phyloP scores from a whole-genome alignment of 192 early-diverging fungal genomes.

The Coemansia sp. region DNA sequence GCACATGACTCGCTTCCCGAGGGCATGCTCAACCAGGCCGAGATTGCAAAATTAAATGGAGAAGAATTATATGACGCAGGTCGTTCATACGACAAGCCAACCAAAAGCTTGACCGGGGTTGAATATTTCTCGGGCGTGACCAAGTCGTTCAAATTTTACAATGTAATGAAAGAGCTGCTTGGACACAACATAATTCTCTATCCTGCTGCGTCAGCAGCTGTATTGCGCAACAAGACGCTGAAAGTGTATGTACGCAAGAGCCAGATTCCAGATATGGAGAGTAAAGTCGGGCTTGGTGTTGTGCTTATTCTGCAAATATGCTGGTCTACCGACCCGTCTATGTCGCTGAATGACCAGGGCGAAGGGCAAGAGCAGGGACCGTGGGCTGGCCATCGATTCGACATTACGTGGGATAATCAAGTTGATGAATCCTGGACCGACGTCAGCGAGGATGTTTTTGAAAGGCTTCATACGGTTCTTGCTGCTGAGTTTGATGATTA shows the following conservation, averaged over 20 bases:
- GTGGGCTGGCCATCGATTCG: not conserved
- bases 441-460: not conserved
- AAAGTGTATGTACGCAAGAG: not conserved
- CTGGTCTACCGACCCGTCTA: not conserved
- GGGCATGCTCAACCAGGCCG: not conserved
- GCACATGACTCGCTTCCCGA: not conserved
- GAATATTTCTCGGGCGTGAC: no score
- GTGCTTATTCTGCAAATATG: not conserved
- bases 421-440: not conserved
- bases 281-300: not conserved
- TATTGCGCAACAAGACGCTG: not conserved
- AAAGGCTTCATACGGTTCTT: not conserved
- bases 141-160: no score
- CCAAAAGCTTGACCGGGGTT: not conserved
- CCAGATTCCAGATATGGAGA: not conserved
- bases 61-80: not conserved
- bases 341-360: not conserved
- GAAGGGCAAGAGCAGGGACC: not conserved
- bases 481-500: not conserved
- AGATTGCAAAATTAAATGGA: not conserved
- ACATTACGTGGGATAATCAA: not conserved
- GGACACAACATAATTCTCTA: not conserved
- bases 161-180: not conserved
- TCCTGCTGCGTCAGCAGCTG: not conserved
- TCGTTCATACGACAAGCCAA: not conserved